phyloP scores from a whole-genome alignment of 2,329 filamentous ascomycete species.

The Colletotrichum tamarilloi region DNA sequence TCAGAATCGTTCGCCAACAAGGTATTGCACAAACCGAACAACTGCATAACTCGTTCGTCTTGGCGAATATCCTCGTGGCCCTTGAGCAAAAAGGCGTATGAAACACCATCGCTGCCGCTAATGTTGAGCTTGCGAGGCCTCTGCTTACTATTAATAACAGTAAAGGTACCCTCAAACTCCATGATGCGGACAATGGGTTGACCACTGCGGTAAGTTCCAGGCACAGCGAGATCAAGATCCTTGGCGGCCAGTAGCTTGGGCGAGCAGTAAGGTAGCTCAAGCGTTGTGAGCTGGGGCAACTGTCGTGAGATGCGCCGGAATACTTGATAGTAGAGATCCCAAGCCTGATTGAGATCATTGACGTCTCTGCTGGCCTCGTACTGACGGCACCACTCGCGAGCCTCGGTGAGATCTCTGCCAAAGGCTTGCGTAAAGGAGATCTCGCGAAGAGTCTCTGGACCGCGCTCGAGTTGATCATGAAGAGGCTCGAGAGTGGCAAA shows the following conservation, averaged over 20 bases:
- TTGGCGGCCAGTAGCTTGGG: slow-evolving; percentile 88
- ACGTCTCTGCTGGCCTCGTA: slow-evolving; percentile 91
- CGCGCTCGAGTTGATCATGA: slow-evolving; percentile 89
- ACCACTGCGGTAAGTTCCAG: slow-evolving; percentile 88
- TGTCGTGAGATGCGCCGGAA: slow-evolving; percentile 96
- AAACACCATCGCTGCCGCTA: slow-evolving; percentile 87
- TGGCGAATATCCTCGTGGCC: slow-evolving; percentile 99
- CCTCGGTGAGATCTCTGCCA: slow-evolving; percentile 92
- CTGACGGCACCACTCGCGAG: slow-evolving; percentile 93
- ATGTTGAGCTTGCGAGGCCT: slow-evolving; percentile 89
- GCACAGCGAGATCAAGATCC: slow-evolving; percentile 92
- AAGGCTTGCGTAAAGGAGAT: slow-evolving; percentile 99
- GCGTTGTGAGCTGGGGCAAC: slow-evolving; percentile 88
- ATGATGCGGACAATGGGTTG: slow-evolving; percentile 84
- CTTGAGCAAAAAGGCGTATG: slow-evolving; percentile 92
- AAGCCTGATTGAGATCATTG: slow-evolving; percentile 96
- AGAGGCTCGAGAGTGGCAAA: slow-evolving; percentile 89
- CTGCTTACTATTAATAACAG: slow-evolving; percentile 97
- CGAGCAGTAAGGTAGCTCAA: slow-evolving; percentile 97
- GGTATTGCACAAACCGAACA: slow-evolving; percentile 98
- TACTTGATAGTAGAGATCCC: slow-evolving; percentile 99
- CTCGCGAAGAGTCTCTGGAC: slow-evolving; percentile 92
- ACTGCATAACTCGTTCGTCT: slow-evolving; percentile 99
- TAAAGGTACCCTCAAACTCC: slow-evolving; percentile 90
- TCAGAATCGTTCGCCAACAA: slow-evolving; percentile 93